phyloP scores from a whole-genome alignment of 2,329 filamentous ascomycete species.

The Diaporthe citriasiana region DNA sequence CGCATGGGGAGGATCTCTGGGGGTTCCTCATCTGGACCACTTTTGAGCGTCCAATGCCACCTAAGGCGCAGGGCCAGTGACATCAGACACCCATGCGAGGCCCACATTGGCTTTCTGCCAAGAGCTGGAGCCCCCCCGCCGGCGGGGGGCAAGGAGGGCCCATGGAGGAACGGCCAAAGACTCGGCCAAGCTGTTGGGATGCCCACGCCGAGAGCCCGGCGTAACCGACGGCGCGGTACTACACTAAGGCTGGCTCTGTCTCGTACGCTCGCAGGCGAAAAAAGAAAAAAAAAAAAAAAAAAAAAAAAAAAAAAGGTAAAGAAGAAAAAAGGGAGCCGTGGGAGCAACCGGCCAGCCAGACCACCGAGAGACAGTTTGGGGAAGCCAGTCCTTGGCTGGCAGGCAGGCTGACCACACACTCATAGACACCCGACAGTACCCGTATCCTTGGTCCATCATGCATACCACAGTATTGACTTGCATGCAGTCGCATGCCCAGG shows the following conservation, averaged over 20 bases:
- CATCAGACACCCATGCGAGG: conserved; percentile 19
- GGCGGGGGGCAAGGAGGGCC: conserved; percentile 23
- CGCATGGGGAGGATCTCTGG: conserved; percentile 18
- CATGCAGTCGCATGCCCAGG: conserved; percentile 2
- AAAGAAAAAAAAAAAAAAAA: not conserved
- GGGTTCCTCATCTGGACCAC: conserved; percentile 7
- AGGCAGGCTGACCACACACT: conserved; percentile 3
- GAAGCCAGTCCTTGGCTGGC: conserved; percentile 29
- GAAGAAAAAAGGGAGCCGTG: not conserved
- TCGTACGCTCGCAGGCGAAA: not conserved
- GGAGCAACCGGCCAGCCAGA: not conserved
- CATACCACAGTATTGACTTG: not conserved
- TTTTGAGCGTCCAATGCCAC: conserved; percentile 21
- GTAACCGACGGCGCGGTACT: conserved; percentile 26
- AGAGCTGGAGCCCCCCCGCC: conserved; percentile 29
- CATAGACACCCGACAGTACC: not conserved
- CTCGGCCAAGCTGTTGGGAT: conserved; percentile 30
- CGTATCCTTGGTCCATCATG: conserved; percentile 18
- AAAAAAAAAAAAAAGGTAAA: not conserved
- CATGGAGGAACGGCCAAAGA: conserved; percentile 9
- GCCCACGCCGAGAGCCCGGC: conserved; percentile 28
- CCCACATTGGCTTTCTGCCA: conserved; percentile 22
- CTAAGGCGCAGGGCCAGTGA: conserved; percentile 21
- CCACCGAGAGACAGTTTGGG: not conserved
- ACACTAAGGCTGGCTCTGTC: not conserved